phyloP scores from a whole-genome alignment of 495 filamentous ascomycete genomes.

The Tuber brumale region DNA sequence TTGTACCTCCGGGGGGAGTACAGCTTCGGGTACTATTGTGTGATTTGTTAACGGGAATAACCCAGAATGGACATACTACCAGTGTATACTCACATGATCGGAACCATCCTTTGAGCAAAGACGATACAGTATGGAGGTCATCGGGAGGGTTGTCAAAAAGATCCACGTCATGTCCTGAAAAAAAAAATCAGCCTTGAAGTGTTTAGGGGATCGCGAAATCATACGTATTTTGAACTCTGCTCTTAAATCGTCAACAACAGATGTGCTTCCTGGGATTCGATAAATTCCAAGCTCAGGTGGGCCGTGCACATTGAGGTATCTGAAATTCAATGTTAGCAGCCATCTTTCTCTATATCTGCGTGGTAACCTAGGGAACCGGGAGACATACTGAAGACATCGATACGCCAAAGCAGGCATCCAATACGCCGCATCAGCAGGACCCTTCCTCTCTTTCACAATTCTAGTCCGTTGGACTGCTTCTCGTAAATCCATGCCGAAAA shows the following conservation, averaged over 20 bases:
- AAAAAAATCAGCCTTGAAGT: constrained; percentile 7
- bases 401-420: constrained; percentile 43
- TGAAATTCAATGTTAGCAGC: constrained; percentile 15
- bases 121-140: constrained; percentile 41
- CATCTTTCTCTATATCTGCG: constrained; percentile 6
- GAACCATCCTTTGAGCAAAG: constrained; percentile 40
- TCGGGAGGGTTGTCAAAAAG: constrained; percentile 41
- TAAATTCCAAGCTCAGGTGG: constrained; percentile 41
- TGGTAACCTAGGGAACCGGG: constrained; percentile 2
- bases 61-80: not conserved
- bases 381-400: constrained; percentile 41
- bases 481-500: constrained; percentile 40
- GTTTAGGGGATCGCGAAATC: constrained; percentile 7
- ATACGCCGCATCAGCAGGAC: constrained; percentile 36
- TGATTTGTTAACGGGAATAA: not conserved
- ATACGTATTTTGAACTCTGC: constrained; percentile 41
- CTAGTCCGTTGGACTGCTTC: constrained; percentile 39
- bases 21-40: constrained; percentile 34
- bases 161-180: constrained; percentile 38
- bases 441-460: constrained; percentile 38
- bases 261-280: constrained; percentile 39
- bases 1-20: constrained; percentile 39
- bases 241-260: constrained; percentile 40
- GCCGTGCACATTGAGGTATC: constrained; percentile 41
- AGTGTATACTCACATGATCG: constrained; percentile 28